A percentile compares a stretch with the other conserved stretches of the same genome.
These are phyloP conservation scores for Microbotryum silenes-acaulis DNA, from an alignment of 1,284 basidiomycete species.

Conservation along the genomic window DNA sequence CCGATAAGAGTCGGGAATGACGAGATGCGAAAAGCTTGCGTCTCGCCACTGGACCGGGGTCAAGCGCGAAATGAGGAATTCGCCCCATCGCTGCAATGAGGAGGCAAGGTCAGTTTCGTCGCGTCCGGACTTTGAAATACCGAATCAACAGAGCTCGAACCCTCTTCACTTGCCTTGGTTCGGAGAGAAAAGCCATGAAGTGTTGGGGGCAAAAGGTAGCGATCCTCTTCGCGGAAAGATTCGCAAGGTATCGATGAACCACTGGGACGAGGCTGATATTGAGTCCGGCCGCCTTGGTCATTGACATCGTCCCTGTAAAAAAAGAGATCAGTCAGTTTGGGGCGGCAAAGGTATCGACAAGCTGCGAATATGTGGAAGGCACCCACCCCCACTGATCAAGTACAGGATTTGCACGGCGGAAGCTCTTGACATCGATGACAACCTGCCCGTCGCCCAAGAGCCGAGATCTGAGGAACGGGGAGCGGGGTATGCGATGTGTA, in stretches of 20 bases:
- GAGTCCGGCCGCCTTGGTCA: background rate
- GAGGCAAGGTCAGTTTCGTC: background rate
- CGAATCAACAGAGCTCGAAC: too few species aligned
- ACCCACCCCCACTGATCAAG: conserved; percentile 23
- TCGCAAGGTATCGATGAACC: background rate
- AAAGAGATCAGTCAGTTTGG: background rate
- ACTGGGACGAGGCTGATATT: background rate
- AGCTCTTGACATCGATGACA: conserved; percentile 25
- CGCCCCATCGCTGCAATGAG: conserved; percentile 18
- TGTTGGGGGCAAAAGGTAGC: conserved; percentile 6
- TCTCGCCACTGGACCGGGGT: conserved; percentile 11
- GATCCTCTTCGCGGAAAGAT: background rate
- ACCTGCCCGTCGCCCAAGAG: conserved; percentile 21
- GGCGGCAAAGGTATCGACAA: background rate
- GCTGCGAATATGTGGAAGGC: too few species aligned
- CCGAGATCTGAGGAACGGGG: conserved; percentile 2
- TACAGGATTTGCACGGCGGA: conserved; percentile 15
- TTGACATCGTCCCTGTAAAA: conserved; percentile 8
- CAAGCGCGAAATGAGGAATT: conserved; percentile 19
- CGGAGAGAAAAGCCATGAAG: conserved; percentile 12
- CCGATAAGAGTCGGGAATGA: conserved; percentile 24
- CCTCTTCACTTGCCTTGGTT: background rate
- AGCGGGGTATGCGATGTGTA: too few species aligned
- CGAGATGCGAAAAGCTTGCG: conserved; percentile 20
- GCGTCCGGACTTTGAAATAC: too few species aligned